Percentiles rank a stretch among this genome's conserved stretches.
phyloP scores from a whole-genome alignment of 805 yeast genomes.

The Teunomyces aglyptinius region DNA sequence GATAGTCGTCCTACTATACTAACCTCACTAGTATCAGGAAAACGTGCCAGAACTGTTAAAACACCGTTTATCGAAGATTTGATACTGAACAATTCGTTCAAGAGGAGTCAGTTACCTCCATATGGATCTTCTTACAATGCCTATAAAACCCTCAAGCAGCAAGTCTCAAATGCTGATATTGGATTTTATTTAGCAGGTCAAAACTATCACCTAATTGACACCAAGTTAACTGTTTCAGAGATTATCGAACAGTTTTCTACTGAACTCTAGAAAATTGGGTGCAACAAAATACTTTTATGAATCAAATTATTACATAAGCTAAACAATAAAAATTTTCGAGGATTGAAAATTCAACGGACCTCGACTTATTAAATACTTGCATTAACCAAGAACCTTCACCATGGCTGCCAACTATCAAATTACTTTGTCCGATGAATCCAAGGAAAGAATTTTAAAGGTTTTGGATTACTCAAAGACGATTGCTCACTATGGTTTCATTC shows the following conservation, averaged over 20 bases:
- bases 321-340: constrained; percentile 5
- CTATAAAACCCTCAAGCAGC: constrained; percentile 22
- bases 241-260: constrained; percentile 25
- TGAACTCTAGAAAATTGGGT: constrained; percentile 14
- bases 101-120: constrained; percentile 24
- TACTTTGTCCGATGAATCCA: constrained; percentile 45
- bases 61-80: constrained; percentile 34
- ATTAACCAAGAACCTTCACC: not conserved
- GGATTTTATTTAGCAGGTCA: constrained; percentile 38
- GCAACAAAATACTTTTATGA: constrained; percentile 2
- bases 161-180: constrained; percentile 12
- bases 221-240: constrained; percentile 17
- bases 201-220: constrained; percentile 24
- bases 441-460: constrained; percentile 86
- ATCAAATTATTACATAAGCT: constrained; percentile 5
- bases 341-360: not conserved
- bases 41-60: constrained; percentile 34
- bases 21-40: constrained; percentile 38
- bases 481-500: constrained; percentile 97
- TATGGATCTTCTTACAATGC: constrained; percentile 36
- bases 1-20: constrained; percentile 22
- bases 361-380: not conserved
- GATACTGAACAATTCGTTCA: constrained; percentile 6
- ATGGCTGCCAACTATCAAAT: constrained; percentile 21
- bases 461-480: constrained; percentile 80